phyloP scores from a whole-genome alignment of 495 filamentous ascomycete genomes.

The Penicillium angulare region DNA sequence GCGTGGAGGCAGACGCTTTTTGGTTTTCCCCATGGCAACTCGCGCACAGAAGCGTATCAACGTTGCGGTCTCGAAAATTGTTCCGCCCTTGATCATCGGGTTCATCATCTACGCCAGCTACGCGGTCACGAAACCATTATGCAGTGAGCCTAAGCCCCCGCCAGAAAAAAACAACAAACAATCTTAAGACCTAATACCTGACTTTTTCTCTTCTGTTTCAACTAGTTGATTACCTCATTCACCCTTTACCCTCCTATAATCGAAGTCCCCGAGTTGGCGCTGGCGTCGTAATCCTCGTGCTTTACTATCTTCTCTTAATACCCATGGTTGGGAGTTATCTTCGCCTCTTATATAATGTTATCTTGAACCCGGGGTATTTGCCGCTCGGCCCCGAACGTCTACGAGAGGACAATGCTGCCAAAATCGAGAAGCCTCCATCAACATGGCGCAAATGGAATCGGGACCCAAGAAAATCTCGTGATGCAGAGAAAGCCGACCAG shows the following conservation, averaged over 20 bases:
- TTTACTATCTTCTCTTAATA: constrained; percentile 70
- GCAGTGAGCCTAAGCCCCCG: constrained; percentile 40
- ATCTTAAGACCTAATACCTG: constrained; percentile 1
- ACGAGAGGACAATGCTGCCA: constrained; percentile 13
- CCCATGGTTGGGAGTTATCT: constrained; percentile 65
- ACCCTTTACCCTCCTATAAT: constrained; percentile 42
- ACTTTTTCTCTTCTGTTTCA: not conserved
- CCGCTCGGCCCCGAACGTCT: constrained; percentile 48
- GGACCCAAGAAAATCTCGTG: constrained; percentile 8
- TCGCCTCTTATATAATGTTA: constrained; percentile 63
- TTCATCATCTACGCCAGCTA: constrained; percentile 62
- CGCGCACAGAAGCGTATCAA: constrained; percentile 47
- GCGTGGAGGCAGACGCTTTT: not conserved
- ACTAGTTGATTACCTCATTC: constrained; percentile 65
- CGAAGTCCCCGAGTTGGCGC: constrained; percentile 46
- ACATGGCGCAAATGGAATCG: constrained; percentile 17
- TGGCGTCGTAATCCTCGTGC: constrained; percentile 64
- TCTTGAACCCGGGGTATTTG: constrained; percentile 66
- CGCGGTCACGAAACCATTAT: constrained; percentile 57
- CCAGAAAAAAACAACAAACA: not conserved
- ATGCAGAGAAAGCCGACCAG: constrained; percentile 23
- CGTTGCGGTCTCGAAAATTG: constrained; percentile 51
- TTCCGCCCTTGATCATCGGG: constrained; percentile 58
- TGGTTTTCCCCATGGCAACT: constrained; percentile 2
- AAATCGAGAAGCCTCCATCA: constrained; percentile 13